phyloP scores from a whole-genome alignment of 73 alveolate species.

The Tetrahymena elliotti region DNA sequence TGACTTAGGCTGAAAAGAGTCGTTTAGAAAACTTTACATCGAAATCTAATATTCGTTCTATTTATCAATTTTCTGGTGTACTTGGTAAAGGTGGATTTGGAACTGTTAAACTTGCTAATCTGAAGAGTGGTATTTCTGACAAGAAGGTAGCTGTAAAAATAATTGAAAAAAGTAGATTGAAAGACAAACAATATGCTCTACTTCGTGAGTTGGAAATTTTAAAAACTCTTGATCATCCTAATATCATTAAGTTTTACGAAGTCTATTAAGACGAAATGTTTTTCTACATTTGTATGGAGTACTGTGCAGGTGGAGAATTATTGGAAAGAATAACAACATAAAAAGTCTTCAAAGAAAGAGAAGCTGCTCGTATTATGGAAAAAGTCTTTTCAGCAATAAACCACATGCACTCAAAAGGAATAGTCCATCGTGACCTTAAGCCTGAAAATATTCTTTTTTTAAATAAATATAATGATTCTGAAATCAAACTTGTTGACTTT shows the following conservation, averaged over 20 bases:
- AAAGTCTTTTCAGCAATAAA: conserved; percentile 67
- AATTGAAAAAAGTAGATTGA: conserved; percentile 18
- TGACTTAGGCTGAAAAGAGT: background rate
- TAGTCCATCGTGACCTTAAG: conserved; percentile 93
- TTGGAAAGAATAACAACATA: conserved; percentile 44
- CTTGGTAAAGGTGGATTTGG: conserved; percentile 33
- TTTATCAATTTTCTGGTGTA: conserved; percentile 17
- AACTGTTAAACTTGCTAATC: conserved; percentile 13
- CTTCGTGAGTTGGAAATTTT: conserved; percentile 45
- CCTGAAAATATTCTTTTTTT: conserved; percentile 94
- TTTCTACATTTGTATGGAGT: conserved; percentile 49
- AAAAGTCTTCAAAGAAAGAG: conserved; percentile 15
- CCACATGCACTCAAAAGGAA: conserved; percentile 79
- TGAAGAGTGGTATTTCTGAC: background rate
- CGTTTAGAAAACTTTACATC: background rate
- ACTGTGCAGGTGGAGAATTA: conserved; percentile 58
- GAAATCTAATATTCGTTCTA: conserved; percentile 3
- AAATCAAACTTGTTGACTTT: conserved; percentile 89
- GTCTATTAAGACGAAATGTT: conserved; percentile 40
- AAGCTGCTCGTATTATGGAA: background rate
- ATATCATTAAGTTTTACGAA: conserved; percentile 50
- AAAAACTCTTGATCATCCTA: conserved; percentile 52
- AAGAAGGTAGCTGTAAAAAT: conserved; percentile 28
- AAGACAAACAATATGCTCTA: conserved; percentile 17
- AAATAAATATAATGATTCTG: conserved; percentile 63